These are phyloP conservation scores for Chenopodium formosanum DNA, from an alignment of 148 eudicot species.

Conservation along the genomic window DNA sequence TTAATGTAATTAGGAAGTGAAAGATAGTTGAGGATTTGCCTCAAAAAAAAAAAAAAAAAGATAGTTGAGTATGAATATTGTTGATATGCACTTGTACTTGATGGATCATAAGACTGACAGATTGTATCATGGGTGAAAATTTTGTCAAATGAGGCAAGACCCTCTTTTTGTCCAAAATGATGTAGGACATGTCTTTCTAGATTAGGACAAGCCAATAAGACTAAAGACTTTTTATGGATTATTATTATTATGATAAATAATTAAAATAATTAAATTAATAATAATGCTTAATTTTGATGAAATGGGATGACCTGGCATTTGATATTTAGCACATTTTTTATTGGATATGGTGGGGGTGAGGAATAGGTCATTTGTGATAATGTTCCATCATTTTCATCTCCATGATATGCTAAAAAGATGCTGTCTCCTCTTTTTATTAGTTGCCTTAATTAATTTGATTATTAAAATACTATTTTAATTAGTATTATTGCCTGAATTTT, in stretches of 20 bases:
- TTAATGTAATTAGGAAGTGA: too few relatives aligned
- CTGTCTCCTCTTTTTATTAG: not conserved
- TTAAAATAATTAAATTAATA: not conserved
- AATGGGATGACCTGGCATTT: conserved; percentile 10
- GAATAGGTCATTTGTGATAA: not conserved
- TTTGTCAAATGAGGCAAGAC: not conserved
- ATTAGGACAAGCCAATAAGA: not conserved
- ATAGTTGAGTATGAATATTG: too few relatives aligned
- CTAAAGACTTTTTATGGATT: not conserved
- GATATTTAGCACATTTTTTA: not conserved
- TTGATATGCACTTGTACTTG: too few relatives aligned
- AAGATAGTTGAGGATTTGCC: too few relatives aligned
- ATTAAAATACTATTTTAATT: not conserved
- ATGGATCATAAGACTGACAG: not conserved
- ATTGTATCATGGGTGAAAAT: not conserved
- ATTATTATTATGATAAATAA: not conserved
- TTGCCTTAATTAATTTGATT: not conserved
- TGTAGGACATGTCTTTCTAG: not conserved
- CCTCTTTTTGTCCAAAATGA: not conserved
- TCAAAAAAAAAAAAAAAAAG: too few relatives aligned
- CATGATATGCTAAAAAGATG: conserved; percentile 11
- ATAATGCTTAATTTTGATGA: not conserved
- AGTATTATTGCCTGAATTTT: not conserved
- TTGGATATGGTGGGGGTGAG: not conserved
- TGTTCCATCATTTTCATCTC: conserved; percentile 12